Conservation (phyloP, 2,329 filamentous ascomycete genomes). For the Colletotrichum tropicicola region DNA sequence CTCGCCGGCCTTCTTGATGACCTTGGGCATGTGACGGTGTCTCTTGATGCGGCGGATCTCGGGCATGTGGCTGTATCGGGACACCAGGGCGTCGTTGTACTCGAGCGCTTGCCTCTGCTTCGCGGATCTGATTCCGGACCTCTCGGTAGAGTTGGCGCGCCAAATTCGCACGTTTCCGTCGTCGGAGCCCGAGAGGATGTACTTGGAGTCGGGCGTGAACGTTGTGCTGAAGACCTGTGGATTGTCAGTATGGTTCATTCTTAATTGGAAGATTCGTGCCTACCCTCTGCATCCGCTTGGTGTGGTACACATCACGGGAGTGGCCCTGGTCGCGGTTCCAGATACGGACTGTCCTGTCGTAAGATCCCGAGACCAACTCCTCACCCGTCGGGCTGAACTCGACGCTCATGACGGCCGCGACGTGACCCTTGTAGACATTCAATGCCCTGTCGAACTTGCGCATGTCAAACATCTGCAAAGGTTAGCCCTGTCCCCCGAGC, state of each 20-base stretch:
- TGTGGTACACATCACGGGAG: slow-evolving; percentile 94
- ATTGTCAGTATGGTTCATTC: not conserved
- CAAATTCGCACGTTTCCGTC: slow-evolving; percentile 91
- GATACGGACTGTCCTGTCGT: slow-evolving; percentile 84
- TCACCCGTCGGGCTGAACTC: slow-evolving; percentile 95
- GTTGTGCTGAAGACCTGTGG: slow-evolving; percentile 73
- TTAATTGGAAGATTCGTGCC: not conserved
- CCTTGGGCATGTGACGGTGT: slow-evolving; percentile 90
- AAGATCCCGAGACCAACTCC: slow-evolving; percentile 89
- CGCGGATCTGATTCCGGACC: slow-evolving; percentile 86
- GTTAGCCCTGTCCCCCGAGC: not conserved
- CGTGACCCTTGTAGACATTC: slow-evolving; percentile 91
- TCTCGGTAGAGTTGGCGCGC: slow-evolving; percentile 84
- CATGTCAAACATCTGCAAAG: slow-evolving; percentile 79
- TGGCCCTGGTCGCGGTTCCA: slow-evolving; percentile 85
- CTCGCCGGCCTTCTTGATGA: slow-evolving; percentile 93
- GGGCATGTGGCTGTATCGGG: slow-evolving; percentile 93
- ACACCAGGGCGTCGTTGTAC: slow-evolving; percentile 86
- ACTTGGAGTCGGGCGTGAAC: slow-evolving; percentile 90
- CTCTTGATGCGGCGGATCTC: slow-evolving; percentile 91
- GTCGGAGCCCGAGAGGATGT: slow-evolving; percentile 89
- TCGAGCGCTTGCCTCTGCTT: slow-evolving; percentile 88
- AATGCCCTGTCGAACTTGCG: slow-evolving; percentile 86
- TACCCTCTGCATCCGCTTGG: slow-evolving; percentile 93
- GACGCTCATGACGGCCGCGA: slow-evolving; percentile 92